A percentile compares a stretch with the other conserved stretches of the same genome.
Conservation (phyloP, 1,139 yeast species). For the Debaryomyces subglobosus region DNA sequence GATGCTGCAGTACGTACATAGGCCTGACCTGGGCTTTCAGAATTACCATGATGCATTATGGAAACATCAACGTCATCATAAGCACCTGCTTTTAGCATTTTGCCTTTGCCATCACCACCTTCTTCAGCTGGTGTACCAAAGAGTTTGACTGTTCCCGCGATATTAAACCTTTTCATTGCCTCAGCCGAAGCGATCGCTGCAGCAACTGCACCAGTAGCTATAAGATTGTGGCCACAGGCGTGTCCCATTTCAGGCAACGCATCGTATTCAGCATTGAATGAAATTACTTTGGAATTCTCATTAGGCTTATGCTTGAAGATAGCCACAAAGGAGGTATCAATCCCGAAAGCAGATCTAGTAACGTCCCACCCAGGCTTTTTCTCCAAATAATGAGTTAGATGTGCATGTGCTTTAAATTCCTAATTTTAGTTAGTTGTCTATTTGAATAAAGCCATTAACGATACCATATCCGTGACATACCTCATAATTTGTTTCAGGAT, state of each 20-base stretch:
- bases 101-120: constrained; percentile 24
- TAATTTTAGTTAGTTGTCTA: background rate
- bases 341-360: background rate
- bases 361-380: background rate
- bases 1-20: constrained; percentile 17
- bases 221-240: constrained; percentile 28
- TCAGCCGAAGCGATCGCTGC: constrained; percentile 18
- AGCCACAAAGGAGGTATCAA: background rate
- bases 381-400: background rate
- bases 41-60: constrained; percentile 22
- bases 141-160: constrained; percentile 23
- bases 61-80: constrained; percentile 22
- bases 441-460: background rate
- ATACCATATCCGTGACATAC: background rate
- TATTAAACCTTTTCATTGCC: constrained; percentile 18
- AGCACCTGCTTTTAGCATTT: constrained; percentile 23
- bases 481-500: background rate
- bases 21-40: constrained; percentile 7
- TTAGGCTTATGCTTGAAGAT: background rate
- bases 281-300: background rate
- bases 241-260: constrained; percentile 26
- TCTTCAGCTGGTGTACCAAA: constrained; percentile 30
- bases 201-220: constrained; percentile 20
- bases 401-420: background rate
- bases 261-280: constrained; percentile 22